These are phyloP conservation scores for Fusarium falciforme DNA, from an alignment of 2,329 filamentous ascomycete species.

Conservation along the genomic window DNA sequence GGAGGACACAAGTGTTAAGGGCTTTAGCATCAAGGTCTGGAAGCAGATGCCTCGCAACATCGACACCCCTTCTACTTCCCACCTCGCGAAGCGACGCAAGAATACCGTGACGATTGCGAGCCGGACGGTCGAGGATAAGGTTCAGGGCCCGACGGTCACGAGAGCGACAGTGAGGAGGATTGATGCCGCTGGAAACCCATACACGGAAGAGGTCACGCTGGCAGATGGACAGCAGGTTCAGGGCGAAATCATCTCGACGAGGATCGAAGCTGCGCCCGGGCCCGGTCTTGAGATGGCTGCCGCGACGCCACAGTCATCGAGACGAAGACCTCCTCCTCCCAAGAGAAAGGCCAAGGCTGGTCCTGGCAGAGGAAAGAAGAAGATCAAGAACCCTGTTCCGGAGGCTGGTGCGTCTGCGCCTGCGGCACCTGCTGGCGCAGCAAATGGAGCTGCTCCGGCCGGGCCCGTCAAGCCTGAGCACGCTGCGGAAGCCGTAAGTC, in stretches of 20 bases:
- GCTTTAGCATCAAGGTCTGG: conserved; percentile 69
- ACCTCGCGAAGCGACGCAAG: conserved; percentile 72
- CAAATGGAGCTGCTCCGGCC: conserved; percentile 51
- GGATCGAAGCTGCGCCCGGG: conserved; percentile 59
- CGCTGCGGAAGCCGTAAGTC: conserved; percentile 49
- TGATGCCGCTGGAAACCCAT: conserved; percentile 83
- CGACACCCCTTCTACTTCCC: conserved; percentile 64
- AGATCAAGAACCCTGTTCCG: conserved; percentile 70
- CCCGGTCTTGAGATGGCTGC: conserved; percentile 65
- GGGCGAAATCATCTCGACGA: conserved; percentile 79
- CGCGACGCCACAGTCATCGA: conserved; percentile 53
- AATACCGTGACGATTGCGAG: conserved; percentile 68
- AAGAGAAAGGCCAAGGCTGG: conserved; percentile 83
- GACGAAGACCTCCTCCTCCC: conserved; percentile 77
- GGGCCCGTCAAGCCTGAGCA: conserved; percentile 54
- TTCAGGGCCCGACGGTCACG: conserved; percentile 69
- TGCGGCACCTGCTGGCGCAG: conserved; percentile 48
- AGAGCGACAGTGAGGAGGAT: conserved; percentile 83
- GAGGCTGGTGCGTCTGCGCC: conserved; percentile 46
- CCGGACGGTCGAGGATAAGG: conserved; percentile 59
- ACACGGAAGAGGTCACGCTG: conserved; percentile 85
- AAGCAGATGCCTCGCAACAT: conserved; percentile 70
- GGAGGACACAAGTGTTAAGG: conserved; percentile 66
- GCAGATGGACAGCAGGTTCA: conserved; percentile 83
- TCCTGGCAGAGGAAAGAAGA: conserved; percentile 82